Evolutionary conservation across 2,329 filamentous ascomycete genomes (phyloP), one percentile per base, ranked within the genome.

Genomic region (Phaeosphaeriaceae sp.): DNA sequence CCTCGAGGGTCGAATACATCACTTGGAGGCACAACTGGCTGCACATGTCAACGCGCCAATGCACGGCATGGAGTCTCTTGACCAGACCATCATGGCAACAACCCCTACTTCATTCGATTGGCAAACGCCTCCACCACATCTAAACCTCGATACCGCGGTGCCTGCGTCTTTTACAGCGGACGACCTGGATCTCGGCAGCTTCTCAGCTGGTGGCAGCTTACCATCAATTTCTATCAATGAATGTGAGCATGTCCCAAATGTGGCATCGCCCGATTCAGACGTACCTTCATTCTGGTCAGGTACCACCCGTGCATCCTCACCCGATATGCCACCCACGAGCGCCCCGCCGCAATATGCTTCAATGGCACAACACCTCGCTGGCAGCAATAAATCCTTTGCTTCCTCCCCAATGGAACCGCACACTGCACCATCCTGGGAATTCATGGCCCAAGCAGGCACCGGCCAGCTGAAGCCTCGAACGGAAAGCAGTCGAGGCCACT

Each of bases 211-310:
- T 27, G 60, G 65, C 24, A 71, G 65, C 53, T 63, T 76, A 51
- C 74, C 74, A 19, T 70, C 73, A 15, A 76, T 76, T 51, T 72
- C 72, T 48, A 76, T 76, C 58, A 71, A 75, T 53, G 63, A 76
- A 73, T 75, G 73, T 71, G 71, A 75, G 69, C 70, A 66, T 62
- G 62, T 65, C 59, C 71, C 69, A 59, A 70, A 61, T 44, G 59
- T 67, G 48, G 62, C 68, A 54, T 67, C 70, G 45, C 68, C 72
- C 47, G 66, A 62, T 68, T 75, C 73, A 65, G 72, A 74, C 63
- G 74, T 74, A 65, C 71, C 74, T 69, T 76, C 74, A 62, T 70
- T 73, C 54, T 76, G 70, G 66, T 75, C 73, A 70, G 73, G 69
- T 59, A 75, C 74, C 53, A 76, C 75, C 48, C 64, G 74, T 49